Evolutionary conservation across 495 filamentous ascomycete species (phyloP).

Genomic region (Lichenothelia convexa): DNA sequence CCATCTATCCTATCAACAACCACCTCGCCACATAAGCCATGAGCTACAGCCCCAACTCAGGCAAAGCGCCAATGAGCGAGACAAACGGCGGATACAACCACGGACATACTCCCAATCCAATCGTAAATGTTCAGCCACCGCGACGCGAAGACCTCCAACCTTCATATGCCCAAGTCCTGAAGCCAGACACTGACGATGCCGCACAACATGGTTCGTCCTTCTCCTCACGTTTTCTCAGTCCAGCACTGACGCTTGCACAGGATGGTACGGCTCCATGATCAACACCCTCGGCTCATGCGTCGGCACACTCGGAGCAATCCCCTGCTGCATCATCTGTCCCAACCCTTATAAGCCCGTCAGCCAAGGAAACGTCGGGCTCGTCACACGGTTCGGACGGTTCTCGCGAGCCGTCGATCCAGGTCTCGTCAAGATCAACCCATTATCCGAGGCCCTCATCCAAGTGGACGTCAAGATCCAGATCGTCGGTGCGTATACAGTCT

Average conservation of each 20-base stretch:
- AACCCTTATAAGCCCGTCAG: conserved; percentile 92
- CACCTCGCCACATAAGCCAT: no score
- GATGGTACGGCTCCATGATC: conserved; percentile 85
- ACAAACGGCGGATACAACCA: no score
- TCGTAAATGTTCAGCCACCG: conserved; percentile 70
- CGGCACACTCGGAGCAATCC: conserved; percentile 71
- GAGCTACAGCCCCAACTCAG: no score
- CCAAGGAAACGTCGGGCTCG: conserved; percentile 85
- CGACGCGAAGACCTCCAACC: conserved; percentile 71
- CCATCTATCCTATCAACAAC: no score
- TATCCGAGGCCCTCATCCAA: conserved; percentile 72
- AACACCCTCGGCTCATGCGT: conserved; percentile 57
- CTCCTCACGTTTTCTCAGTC: conserved; percentile 45
- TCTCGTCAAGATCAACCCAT: conserved; percentile 94
- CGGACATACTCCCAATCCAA: no score
- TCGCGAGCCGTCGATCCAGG: conserved; percentile 93
- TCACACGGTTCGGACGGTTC: conserved; percentile 93
- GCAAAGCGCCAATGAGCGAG: no score
- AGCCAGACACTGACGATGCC: conserved; percentile 46
- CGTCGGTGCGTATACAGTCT: conserved; percentile 36
- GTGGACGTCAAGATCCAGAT: conserved; percentile 99
- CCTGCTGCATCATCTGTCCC: conserved; percentile 81
- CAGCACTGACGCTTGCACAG: conserved; percentile 30
- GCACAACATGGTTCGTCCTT: conserved; percentile 67
- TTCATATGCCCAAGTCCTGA: conserved; percentile 61